Evolutionary conservation across 352 stramenopile species (phyloP).

Genomic region (Phytophthora cajani): DNA sequence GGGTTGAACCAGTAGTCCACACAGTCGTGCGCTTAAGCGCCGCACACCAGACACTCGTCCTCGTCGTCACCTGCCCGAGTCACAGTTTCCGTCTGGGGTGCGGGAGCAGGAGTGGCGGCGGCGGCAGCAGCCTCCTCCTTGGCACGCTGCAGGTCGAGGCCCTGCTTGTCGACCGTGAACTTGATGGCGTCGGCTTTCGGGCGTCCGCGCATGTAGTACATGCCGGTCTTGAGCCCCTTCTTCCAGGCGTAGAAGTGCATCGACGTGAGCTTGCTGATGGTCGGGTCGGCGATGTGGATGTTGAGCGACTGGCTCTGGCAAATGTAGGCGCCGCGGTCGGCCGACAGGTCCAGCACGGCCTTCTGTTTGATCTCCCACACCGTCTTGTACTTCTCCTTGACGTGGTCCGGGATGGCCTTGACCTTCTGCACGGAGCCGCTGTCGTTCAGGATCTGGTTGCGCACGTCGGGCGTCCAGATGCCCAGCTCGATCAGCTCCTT

Average conservation of each 20-base stretch:
- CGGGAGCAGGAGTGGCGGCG: not conserved
- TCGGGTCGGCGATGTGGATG: slow-evolving; percentile 99
- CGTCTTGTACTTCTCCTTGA: slow-evolving; percentile 99
- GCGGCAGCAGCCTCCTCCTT: slow-evolving; percentile 26
- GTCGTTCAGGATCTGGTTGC: slow-evolving; percentile 99
- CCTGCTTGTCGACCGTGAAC: slow-evolving; percentile 99
- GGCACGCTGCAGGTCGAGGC: slow-evolving; percentile 57
- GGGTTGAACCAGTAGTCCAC: not conserved
- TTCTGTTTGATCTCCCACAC: slow-evolving; percentile 99
- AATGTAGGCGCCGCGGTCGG: slow-evolving; percentile 98
- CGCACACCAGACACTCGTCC: slow-evolving; percentile 80
- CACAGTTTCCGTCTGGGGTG: slow-evolving; percentile 53
- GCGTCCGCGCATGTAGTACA: slow-evolving; percentile 99
- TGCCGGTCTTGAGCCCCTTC: slow-evolving; percentile 99
- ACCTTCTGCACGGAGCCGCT: slow-evolving; percentile 96
- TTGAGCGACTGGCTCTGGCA: slow-evolving; percentile 98
- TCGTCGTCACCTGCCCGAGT: slow-evolving; percentile 63
- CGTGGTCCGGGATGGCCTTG: slow-evolving; percentile 69
- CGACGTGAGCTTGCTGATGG: slow-evolving; percentile 97
- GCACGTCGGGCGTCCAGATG: slow-evolving; percentile 97
- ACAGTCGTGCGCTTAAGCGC: slow-evolving; percentile 48
- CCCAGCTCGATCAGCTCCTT: slow-evolving; percentile 96
- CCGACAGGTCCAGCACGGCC: slow-evolving; percentile 97
- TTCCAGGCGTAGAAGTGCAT: slow-evolving; percentile 99
- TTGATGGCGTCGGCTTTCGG: slow-evolving; percentile 99